Evolutionary conservation across 192 early-diverging fungal genomes (phyloP), one percentile per base, ranked within the genome.

Genomic region (Obelidium mucronatum): DNA sequence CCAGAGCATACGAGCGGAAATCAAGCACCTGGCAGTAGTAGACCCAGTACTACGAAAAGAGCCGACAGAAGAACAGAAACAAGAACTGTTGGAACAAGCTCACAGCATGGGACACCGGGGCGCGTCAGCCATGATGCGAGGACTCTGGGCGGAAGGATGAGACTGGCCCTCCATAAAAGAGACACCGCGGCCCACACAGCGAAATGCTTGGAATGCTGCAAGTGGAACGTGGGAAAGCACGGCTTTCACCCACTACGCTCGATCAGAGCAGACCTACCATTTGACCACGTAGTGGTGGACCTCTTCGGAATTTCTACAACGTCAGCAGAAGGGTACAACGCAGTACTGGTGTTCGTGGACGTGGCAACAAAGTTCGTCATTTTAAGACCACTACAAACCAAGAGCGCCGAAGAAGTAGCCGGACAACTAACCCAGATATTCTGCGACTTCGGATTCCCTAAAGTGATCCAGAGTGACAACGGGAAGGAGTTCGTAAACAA

Each of bases 401-500:
- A 58, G 24, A 28, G 5, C 56, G 30, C 30, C 8, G 56, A 58
- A 6, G 56, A 58, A 31, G 30, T 58, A 31, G 30, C 56, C 4
- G 24, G 30, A 5, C 4, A 5, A 58, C 24, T 58, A 24, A 58
- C 56, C 3, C 5, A 24, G 4, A 5, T 58, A 6, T 58, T 58
- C 56, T 58, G 56, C 56, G 56, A 58, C 24, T 58, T 79, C 35
- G 78, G 78, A n/a, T 79, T 78, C 44, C 75, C 73, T 2, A 37
- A 63, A 37, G 54, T 79, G 4, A 68, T 83, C 13, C 84, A 77
- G 33, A 60, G 40, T 17, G 74, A 79, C 55, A 83, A 88, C 71
- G 85, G 85, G 17, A 79, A 64, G 40, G 87, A 86, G 59, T 86
- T 86, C 33, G 75, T 77, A 0, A 86, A 83, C 40, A 30, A 56